Evolutionary conservation across 331 rosid species (phyloP), one percentile per base, ranked within the genome.

Genomic region (Rhamnella rubrinervis): DNA sequence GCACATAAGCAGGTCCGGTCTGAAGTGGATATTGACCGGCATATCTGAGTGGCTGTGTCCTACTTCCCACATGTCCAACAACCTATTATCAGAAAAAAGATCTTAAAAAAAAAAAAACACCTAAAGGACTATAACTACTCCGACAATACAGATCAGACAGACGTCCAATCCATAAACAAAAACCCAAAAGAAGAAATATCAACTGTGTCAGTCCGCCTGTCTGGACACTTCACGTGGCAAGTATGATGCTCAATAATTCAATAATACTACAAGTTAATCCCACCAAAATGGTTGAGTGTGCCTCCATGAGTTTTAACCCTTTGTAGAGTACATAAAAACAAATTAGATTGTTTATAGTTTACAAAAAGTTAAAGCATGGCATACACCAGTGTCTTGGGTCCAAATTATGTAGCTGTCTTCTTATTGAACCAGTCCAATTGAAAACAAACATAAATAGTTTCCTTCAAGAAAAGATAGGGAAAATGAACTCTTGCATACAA

Each of bases 41-140:
- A 82, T 83, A 85, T 73, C 89, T 83, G 21, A 81, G 79, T 8
- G 93, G 83, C 67, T 83, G 96, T 41, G 82, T 68, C 83, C 96
- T 80, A 66, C 82, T 87, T 50, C 86, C 75, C 91, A 86, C 55
- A 15, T 83, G 95, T 65, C 89, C 98, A 79, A 89, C 75, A 79
- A 85, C 80, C 93, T 92, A 78, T 18, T 18, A 8, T 3, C 23
- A 21, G 58, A 53, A 53, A 20, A 20, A 2, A 49, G 17, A 49
- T 23, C n/a, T 23, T 23, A 14, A 49, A 12, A 14, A 13, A 14
- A 49, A 6, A 49, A 49, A 14, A 7, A 11, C 1, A 14, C 12
- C 11, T 4, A 25, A 17, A 51, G 9, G 17, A 26, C 68, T 41
- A 71, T 72, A 52, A 62, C 67, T 40, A 37, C 52, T 38, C 21